phyloP scores from a whole-genome alignment of 192 early-diverging fungal genomes.

The Backusella liffmaniae region DNA sequence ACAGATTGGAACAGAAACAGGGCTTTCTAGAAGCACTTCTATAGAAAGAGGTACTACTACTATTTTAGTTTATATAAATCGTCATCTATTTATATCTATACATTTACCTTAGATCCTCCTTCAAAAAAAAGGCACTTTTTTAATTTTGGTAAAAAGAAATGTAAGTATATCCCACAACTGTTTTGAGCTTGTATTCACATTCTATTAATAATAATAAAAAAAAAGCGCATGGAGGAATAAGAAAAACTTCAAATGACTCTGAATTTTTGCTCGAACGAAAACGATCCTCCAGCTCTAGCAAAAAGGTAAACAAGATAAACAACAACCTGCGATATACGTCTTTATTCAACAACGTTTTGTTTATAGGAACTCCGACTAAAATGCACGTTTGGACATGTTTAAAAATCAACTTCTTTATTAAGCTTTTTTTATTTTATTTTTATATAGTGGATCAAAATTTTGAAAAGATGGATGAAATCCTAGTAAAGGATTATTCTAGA shows the following conservation, averaged over 20 bases:
- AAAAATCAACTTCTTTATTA: slow-evolving; percentile 11
- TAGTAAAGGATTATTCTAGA: slow-evolving; percentile 33
- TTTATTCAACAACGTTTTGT: not conserved
- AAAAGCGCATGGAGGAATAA: not conserved
- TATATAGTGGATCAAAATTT: slow-evolving; percentile 42
- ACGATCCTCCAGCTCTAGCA: not conserved
- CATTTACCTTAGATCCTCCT: not conserved
- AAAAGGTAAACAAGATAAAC: not conserved
- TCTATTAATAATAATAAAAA: not conserved
- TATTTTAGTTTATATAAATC: not conserved
- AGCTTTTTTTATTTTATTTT: not conserved
- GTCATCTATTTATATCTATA: not conserved
- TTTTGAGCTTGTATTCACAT: not conserved
- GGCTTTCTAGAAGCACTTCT: not conserved
- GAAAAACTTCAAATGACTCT: not conserved
- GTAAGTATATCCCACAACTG: not conserved
- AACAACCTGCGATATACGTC: not conserved
- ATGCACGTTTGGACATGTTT: slow-evolving; percentile 1
- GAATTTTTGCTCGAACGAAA: not conserved
- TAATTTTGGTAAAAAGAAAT: slow-evolving; percentile 10
- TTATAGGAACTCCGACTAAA: not conserved
- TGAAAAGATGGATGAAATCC: slow-evolving; percentile 46
- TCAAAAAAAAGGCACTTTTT: not conserved
- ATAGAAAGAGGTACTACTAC: not conserved
- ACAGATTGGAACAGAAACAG: slow-evolving; percentile 7